A percentile compares a stretch with the other conserved stretches of the same genome.
phyloP scores from a whole-genome alignment of 2,329 filamentous ascomycete species.

The Arthrobotrys megalospora region DNA sequence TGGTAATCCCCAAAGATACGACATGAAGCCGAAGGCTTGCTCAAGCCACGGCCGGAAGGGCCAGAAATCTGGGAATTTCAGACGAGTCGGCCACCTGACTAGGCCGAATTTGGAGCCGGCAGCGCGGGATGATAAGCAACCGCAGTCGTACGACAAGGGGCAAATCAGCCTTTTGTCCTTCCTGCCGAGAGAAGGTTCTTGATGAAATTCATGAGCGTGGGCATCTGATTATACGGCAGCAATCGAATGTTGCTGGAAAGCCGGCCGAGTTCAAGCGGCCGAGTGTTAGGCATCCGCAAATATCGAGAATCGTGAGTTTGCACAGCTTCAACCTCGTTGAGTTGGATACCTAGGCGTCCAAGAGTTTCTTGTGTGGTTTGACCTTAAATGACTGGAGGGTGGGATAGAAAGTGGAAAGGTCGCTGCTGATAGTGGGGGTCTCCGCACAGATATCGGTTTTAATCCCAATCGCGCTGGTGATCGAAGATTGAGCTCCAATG shows the following conservation, averaged over 20 bases:
- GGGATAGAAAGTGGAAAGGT: slow-evolving; percentile 53
- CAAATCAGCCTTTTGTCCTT: slow-evolving; percentile 37
- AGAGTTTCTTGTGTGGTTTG: slow-evolving; percentile 45
- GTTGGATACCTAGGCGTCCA: slow-evolving; percentile 31
- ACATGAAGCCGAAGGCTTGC: slow-evolving; percentile 24
- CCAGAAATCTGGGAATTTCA: slow-evolving; percentile 59
- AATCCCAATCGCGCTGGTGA: slow-evolving; percentile 54
- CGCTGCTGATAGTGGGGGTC: slow-evolving; percentile 59
- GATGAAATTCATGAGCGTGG: slow-evolving; percentile 21
- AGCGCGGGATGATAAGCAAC: slow-evolving; percentile 61
- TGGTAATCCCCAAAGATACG: slow-evolving; percentile 45
- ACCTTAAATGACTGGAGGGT: slow-evolving; percentile 32
- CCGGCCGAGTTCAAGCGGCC: slow-evolving; percentile 12
- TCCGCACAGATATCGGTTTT: slow-evolving; percentile 60
- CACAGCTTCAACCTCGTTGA: slow-evolving; percentile 13
- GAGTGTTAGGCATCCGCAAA: slow-evolving; percentile 14
- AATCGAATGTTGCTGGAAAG: slow-evolving; percentile 20
- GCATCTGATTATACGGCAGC: slow-evolving; percentile 26
- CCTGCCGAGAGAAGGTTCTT: slow-evolving; percentile 16
- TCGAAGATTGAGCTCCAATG: slow-evolving; percentile 45
- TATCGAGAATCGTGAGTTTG: slow-evolving; percentile 32
- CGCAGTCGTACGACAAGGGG: slow-evolving; percentile 56
- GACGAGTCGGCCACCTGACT: slow-evolving; percentile 60
- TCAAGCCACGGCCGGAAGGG: slow-evolving; percentile 39
- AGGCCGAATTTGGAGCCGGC: slow-evolving; percentile 56